Base-by-base conservation (phyloP, 2,329 filamentous ascomycete species). In the Raffaelea deltoideospora region DNA sequence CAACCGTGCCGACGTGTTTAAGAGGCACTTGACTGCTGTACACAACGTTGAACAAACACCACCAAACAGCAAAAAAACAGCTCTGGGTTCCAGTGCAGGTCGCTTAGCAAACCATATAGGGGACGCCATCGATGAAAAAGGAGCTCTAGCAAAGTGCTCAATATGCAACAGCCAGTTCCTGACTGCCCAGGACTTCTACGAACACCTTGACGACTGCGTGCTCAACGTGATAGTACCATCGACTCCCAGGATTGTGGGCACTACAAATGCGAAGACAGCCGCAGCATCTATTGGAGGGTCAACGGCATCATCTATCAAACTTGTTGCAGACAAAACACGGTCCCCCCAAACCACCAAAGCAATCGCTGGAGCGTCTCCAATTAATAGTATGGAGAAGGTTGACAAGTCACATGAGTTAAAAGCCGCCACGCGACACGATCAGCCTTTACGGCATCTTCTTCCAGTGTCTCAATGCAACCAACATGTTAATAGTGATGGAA, bases 1-100 rank as follows among this genome's bases (percentile, higher is more conserved):
- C 59, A 95, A 94, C 60, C 74, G 90, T 35, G 87, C 88, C 27
- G 90, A 98, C 51, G 87, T 96, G 29, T 96, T 96, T 67, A 96
- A 96, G 65, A 71, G 88, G 35, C 90, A 98, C 56, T 64, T 98
- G 36, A 94, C 86, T 11, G 83, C 85, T 0, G 83, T 94, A 0
- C 90, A 98, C 54, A 79, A 82, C 23, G 88, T 96, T 18, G 90
- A 96, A 56, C 90, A 96, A 58, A 88, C 82, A 1, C 81, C 87
- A 7, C 87, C 87, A 1, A 94, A 94, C 55, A 83, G 82, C 55
- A 75, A 85, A 43, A 86, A 84, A 65, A 76, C 75, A 61, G 67
- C 67, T 29, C 44, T 52, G n/a, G 46, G 50, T n/a, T 41, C 48
- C 0, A 46, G 45, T 5, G 37, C 33, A 35, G 5, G 46, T 34